A percentile compares a stretch with the other conserved stretches of the same genome.
These are phyloP conservation scores for Picea sitchensis DNA, from an alignment of 75 land plant species.

Conservation along the genomic window DNA sequence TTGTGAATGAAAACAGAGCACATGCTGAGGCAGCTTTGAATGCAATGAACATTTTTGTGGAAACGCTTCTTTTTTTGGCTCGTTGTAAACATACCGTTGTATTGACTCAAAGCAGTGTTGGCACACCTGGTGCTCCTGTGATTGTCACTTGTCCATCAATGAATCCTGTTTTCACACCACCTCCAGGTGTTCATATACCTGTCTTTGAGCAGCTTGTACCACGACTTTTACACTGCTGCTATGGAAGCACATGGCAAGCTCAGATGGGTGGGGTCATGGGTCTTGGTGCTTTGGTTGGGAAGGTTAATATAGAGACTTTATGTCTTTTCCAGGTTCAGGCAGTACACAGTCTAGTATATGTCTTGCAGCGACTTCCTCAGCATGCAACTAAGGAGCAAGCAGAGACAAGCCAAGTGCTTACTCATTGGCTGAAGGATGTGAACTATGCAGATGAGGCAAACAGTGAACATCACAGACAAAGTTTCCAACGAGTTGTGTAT, in stretches of 20 bases:
- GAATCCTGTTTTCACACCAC: conserved; percentile 98
- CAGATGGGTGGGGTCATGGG: conserved; percentile 99
- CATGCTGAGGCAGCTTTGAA: conserved; percentile 96
- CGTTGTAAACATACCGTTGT: conserved; percentile 78
- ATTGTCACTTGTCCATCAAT: conserved; percentile 96
- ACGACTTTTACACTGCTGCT: conserved; percentile 95
- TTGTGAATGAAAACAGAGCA: conserved; percentile 83
- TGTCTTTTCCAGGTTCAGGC: conserved; percentile 89
- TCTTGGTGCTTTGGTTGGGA: conserved; percentile 97
- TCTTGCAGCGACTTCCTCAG: conserved; percentile 80
- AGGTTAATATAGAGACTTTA: conserved; percentile 89
- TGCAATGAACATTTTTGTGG: conserved; percentile 87
- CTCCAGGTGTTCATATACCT: conserved; percentile 91
- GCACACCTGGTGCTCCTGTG: conserved; percentile 96
- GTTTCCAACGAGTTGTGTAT: conserved; percentile 97
- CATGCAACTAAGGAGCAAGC: conserved; percentile 98
- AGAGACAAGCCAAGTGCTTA: conserved; percentile 95
- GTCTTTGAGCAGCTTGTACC: conserved; percentile 98
- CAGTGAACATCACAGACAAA: conserved; percentile 79
- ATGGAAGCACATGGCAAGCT: conserved; percentile 98
- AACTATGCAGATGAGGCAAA: conserved; percentile 98
- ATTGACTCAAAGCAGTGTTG: conserved; percentile 51
- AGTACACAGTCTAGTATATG: conserved; percentile 90
- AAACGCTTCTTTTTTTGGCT: conserved; percentile 86
- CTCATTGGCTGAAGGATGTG: conserved; percentile 90